A percentile compares a stretch with the other conserved stretches of the same genome.
Evolutionary conservation across 148 eudicot genomes (phyloP).

Genomic region (Chenopodium suecicum): DNA sequence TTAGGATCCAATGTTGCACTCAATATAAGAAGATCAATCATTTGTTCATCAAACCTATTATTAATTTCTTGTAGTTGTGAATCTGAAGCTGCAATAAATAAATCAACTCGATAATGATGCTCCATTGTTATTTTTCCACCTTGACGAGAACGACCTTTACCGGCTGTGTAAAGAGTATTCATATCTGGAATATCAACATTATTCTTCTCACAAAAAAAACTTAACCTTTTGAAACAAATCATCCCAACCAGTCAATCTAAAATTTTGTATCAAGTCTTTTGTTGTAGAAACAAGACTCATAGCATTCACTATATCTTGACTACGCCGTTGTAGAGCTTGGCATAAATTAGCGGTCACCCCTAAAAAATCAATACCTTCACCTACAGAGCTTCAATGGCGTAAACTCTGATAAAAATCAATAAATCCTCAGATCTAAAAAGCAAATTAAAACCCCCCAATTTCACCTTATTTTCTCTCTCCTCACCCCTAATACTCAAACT

Average conservation of each 20-base stretch:
- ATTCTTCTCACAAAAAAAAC: no score
- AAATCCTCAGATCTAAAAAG: slow-evolving; percentile 24
- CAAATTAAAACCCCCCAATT: slow-evolving; percentile 17
- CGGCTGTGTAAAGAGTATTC: no score
- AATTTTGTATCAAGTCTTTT: no score
- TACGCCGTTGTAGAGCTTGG: no score
- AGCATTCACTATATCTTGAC: background rate
- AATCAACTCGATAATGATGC: no score
- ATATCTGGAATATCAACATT: no score
- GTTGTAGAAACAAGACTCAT: no score
- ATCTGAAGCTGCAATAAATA: background rate
- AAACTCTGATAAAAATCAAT: slow-evolving; percentile 39
- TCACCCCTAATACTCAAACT: slow-evolving; percentile 44
- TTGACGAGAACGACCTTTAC: no score
- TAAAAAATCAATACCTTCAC: background rate
- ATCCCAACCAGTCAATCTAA: no score
- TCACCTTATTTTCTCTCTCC: slow-evolving; percentile 38
- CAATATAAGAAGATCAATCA: background rate
- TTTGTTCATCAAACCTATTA: background rate
- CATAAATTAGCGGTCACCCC: background rate
- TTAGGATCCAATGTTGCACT: background rate
- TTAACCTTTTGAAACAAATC: no score
- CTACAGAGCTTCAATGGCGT: slow-evolving; percentile 41
- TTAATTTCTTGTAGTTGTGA: background rate
- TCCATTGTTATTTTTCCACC: no score